Evolutionary conservation across 1,139 yeast genomes (phyloP), one percentile per base, ranked within the genome.

Genomic region (Geotrichum europaeum): DNA sequence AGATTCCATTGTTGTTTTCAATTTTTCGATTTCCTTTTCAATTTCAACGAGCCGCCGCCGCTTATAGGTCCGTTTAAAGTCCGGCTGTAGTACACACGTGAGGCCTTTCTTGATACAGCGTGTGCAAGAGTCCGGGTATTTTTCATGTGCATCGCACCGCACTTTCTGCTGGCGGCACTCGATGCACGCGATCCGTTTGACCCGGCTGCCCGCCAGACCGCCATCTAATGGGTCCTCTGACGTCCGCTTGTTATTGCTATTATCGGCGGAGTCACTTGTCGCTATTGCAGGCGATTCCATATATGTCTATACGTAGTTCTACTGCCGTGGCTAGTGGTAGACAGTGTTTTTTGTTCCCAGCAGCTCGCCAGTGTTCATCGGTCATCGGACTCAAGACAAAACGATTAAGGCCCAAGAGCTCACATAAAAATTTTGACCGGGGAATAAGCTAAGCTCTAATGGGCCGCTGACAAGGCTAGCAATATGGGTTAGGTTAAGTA

Each of bases 111-210:
- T 88, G 15, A 76, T 70, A 71, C 98, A 94, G 65, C 97, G 77
- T 0, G 92, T 78, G 69, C 99, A 94, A 1, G 97, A 88, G 13
- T 79, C 78, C 0, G 97, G 96, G 51, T 84, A 83, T 59, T 78
- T 79, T 63, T 87, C 91, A 64, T 81, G 84, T 10, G 97, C 96
- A 72, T 90, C 96, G 75, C 98, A 94, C 66, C 86, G 83, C 25
- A 94, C 78, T 74, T 94, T 94, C 71, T 94, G 99, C 73, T 94
- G 99, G 22, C 99, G 82, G 71, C 99, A 94, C 70, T 92, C 97
- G 2, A 89, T 90, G 76, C 99, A 94, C 0, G 98, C 98, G 72
- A 91, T 85, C 63, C 86, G 81, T 70, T 85, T 86, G 6, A 40
- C 47, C 47, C 47, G 47, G 18, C 47, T 40, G 20, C 47, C 20